Evolutionary conservation across 768 basidiomycete species (phyloP), one percentile per base, ranked within the genome.

Genomic region (Hygrocybe coccinea): DNA sequence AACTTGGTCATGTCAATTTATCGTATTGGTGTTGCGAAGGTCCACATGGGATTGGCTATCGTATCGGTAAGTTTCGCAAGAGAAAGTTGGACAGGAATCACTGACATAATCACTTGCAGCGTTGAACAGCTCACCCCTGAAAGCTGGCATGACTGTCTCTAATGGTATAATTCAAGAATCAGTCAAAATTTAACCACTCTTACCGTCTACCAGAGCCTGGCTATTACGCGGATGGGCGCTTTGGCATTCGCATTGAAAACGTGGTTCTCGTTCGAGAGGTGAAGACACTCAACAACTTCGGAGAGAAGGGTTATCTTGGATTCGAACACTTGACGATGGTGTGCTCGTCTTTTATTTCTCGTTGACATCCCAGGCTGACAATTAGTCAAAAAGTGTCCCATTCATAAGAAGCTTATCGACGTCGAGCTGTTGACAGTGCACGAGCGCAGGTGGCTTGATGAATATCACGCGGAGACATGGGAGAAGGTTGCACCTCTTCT

Each of bases 191-290:
- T n/a, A 49, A 15, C 10, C 39, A 19, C 8, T 41, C 52, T 46
- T 36, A 51, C 36, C 10, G n/a, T 33, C 7, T 12, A 22, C 2
- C 29, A 60, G 94, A 95, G 60, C 94, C 94, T 1, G 93, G 94
- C 8, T 95, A 88, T 68, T 97, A 97, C 67, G 84, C 83, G 7
- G 94, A 97, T 62, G 95, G 94, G 1, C 74, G 78, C 44, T 98
- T 86, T 64, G 95, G 95, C 2, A 92, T 98, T 62, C 85, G 97
- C 3, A 91, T 95, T 62, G 95, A 99, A 72, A 93, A 83, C 68
- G 79, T 97, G 41, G 83, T 94, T 19, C 74, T 95, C 17, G 88
- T 95, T 3, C 78, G 80, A 48, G 79, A 85, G 43, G 85, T 71
- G 9, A 68, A 86, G 52, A 92, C 91, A 1, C 81, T 76, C 7